Base-by-base conservation (phyloP, 2,329 filamentous ascomycete genomes). In the Neobulgaria alba region DNA sequence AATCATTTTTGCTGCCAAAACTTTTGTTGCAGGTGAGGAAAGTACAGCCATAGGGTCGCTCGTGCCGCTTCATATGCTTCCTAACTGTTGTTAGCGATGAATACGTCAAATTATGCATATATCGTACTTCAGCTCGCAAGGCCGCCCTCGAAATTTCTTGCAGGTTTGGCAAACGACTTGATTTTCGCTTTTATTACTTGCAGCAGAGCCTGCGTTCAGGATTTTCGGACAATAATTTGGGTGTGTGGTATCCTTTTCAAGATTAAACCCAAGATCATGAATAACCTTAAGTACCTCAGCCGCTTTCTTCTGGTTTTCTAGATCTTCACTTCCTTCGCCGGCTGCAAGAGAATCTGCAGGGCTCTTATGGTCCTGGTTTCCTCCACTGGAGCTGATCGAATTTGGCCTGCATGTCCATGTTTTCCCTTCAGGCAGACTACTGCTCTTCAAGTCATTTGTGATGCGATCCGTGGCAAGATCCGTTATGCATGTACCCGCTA, bases 1-100 rank as follows among this genome's bases (percentile, higher is more conserved):
- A 95, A 61, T 95, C 89, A 44, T 87, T 89, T 58, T 95, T 94
- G 61, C 84, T 89, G n/a, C 89, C 89, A 51, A 95, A 95, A 0
- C 59, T 68, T 56, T 86, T 88, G 36, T 63, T 61, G 55, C 89
- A 95, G 20, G 65, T 62, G 7, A 68, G 62, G 48, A 79, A 84
- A 0, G 87, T 94, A 61, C 89, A 95, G 10, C 79, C 79, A 48
- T 90, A 95, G 0, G 87, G 89, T 49, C 78, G 79, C 5, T 75
- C 71, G 59, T 95, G 89, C 1, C 88, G 77, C 57, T 87, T 90
- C 60, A 76, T 68, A 58, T 95, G 89, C 60, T 95, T 95, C 49
- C 85, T 90, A 43, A 10, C 3, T 10, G 9, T 8, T 2, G 9
- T 51, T 41, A 54, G 45, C 19, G 32, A 35, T 36, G n/a, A 18